A percentile compares a stretch with the other conserved stretches of the same genome.
Conservation (phyloP, 805 yeast species). For the Maudiozyma saulgeensis region DNA sequence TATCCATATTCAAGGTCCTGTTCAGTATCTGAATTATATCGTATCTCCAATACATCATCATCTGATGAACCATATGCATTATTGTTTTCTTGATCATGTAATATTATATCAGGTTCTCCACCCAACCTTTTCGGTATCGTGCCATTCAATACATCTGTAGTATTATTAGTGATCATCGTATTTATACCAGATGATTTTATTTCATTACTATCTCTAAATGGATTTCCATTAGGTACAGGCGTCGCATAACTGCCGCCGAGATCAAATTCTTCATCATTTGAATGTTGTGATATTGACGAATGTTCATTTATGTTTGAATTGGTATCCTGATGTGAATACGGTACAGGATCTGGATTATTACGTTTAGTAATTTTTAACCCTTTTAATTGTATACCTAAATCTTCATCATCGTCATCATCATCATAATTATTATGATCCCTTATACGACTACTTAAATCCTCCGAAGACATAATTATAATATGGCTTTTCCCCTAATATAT, state of each 20-base stretch:
- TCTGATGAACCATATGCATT: not conserved
- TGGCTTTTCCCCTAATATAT: too few relatives aligned
- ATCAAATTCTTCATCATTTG: not conserved
- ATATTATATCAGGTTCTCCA: not conserved
- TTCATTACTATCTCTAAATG: too few relatives aligned
- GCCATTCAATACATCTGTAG: too few relatives aligned
- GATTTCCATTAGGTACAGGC: not conserved
- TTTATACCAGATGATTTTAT: too few relatives aligned
- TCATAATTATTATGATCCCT: not conserved
- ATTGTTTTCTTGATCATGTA: not conserved
- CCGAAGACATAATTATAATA: not conserved
- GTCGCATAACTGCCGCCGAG: not conserved
- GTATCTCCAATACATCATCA: not conserved
- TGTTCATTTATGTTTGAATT: too few relatives aligned
- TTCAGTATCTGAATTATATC: not conserved
- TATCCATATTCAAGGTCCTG: too few relatives aligned
- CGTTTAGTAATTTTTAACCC: slow-evolving; percentile 17
- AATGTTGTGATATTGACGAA: not conserved
- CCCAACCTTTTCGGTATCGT: not conserved
- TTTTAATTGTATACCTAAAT: slow-evolving; percentile 20
- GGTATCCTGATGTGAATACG: too few relatives aligned
- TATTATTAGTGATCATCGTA: too few relatives aligned
- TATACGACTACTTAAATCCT: not conserved
- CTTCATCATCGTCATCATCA: slow-evolving; percentile 14
- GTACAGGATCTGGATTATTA: not conserved